Evolutionary conservation across 208 protist species (phyloP).

Genomic region (Acanthamoeba quina): DNA sequence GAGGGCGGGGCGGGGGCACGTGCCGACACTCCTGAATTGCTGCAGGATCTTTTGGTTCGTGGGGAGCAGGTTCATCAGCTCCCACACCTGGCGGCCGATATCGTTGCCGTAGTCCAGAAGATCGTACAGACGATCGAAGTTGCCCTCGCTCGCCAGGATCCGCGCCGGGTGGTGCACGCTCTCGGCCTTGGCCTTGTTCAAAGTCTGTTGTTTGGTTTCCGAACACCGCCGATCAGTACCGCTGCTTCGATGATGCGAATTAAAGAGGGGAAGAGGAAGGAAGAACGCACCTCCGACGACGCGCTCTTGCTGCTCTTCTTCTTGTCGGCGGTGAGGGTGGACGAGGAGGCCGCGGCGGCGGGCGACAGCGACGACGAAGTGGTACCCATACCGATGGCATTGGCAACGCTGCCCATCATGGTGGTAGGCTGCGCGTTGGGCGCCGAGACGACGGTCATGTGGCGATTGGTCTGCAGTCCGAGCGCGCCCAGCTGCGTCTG

Average conservation of each 20-base stretch:
- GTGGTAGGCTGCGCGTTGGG: constrained; percentile 9
- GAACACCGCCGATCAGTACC: background rate
- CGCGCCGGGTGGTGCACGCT: constrained; percentile 50
- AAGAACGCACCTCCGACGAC: background rate
- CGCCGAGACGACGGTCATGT: background rate
- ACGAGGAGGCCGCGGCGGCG: background rate
- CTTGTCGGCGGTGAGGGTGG: background rate
- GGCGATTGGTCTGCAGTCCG: constrained; percentile 51
- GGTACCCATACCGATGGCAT: background rate
- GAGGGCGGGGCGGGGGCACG: background rate
- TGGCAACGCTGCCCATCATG: constrained; percentile 5
- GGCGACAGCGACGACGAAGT: background rate
- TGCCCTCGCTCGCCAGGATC: constrained; percentile 57
- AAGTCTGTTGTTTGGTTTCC: background rate
- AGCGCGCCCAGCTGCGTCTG: constrained; percentile 77
- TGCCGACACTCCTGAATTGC: constrained; percentile 68
- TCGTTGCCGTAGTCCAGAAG: constrained; percentile 77
- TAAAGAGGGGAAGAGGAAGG: background rate
- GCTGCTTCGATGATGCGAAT: background rate
- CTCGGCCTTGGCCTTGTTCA: constrained; percentile 53
- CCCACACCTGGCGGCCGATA: constrained; percentile 79
- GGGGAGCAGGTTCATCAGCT: constrained; percentile 75
- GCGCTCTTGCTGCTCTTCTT: constrained; percentile 59
- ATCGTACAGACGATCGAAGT: constrained; percentile 72
- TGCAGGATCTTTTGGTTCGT: constrained; percentile 73